phyloP scores from a whole-genome alignment of 2,329 filamentous ascomycete species.

The Drechmeria coniospora region DNA sequence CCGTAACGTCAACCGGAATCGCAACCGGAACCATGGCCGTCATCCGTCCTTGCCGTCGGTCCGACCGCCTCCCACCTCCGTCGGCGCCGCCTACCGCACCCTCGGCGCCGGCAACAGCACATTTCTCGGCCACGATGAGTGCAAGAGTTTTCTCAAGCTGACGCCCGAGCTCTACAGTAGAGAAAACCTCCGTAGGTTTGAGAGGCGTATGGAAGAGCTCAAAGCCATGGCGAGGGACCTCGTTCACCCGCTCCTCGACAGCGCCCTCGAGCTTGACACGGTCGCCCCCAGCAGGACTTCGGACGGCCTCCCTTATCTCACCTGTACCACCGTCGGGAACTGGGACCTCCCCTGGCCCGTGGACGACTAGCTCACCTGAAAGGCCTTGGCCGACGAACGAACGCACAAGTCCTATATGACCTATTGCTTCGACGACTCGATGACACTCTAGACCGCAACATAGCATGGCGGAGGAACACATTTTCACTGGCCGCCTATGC shows the following conservation, averaged over 20 bases:
- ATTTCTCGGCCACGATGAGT: conserved; percentile 73
- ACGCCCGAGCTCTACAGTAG: conserved; percentile 69
- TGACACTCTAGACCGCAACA: no score
- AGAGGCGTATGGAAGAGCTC: conserved; percentile 75
- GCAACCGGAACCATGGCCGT: background rate
- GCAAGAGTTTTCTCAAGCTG: conserved; percentile 78
- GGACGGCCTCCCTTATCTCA: conserved; percentile 32
- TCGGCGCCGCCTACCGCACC: conserved; percentile 62
- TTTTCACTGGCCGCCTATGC: no score
- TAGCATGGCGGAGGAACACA: no score
- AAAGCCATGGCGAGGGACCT: conserved; percentile 70
- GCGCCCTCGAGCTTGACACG: conserved; percentile 67
- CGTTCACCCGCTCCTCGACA: conserved; percentile 74
- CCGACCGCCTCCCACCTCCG: conserved; percentile 35
- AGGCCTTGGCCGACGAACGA: background rate
- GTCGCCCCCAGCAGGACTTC: conserved; percentile 22
- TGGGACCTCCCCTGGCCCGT: conserved; percentile 34
- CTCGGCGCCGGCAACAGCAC: conserved; percentile 48
- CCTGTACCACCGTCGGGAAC: conserved; percentile 32
- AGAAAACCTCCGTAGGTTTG: conserved; percentile 74
- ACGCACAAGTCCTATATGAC: background rate
- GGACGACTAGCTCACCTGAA: conserved; percentile 21
- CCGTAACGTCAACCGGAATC: conserved; percentile 10
- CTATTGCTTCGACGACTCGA: no score
- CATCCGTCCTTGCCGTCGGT: conserved; percentile 20